Base-by-base conservation (phyloP, 805 yeast genomes). In the Monosporozyma yasuniensis region DNA sequence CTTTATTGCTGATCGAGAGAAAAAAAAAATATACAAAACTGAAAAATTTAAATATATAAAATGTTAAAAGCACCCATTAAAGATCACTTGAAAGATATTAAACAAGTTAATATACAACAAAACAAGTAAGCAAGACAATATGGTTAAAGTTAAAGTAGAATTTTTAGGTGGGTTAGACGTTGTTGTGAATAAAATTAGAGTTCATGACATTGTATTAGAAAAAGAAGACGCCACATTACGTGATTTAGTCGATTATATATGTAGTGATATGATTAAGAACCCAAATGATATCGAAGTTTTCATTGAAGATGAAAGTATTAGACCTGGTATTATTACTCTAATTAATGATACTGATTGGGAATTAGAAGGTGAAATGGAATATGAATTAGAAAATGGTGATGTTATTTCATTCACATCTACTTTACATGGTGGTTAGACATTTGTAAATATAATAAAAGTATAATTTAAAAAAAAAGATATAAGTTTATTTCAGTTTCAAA, bases 301-400 rank as follows among this genome's bases (percentile, higher is more conserved):
- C 60, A 73, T 90, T 6, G 93, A 87, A 58, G 90, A 87, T 56
- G 95, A 73, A 10, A 77, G 83, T 1, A 81, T 88, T 12, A 79
- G 98, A 47, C 96, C 98, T 0, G 99, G 99, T 2, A 87, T 91
- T 44, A 71, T 91, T 53, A 96, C 93, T 9, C 74, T 91, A 50
- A 84, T 91, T 54, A 91, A 91, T 61, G 98, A 91, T 63, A 81
- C 95, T 0, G 99, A 91, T 69, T 91, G 98, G 98, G 99, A 91
- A 61, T 68, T 91, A 12, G 95, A 89, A 64, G 98, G 88, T 10
- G 89, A 83, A 66, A 89, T 87, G 58, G 84, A 79, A 9, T 89
- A 89, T 60, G 79, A 73, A n/a, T 65, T 93, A 14, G 84, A 87
- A 65, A 69, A 76, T 45, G 83, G 85, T 11, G 99, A 91, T 65